A percentile compares a stretch with the other conserved stretches of the same genome.
Conservation (phyloP, 2,329 filamentous ascomycete species). For the Dactylellina leptospora region DNA sequence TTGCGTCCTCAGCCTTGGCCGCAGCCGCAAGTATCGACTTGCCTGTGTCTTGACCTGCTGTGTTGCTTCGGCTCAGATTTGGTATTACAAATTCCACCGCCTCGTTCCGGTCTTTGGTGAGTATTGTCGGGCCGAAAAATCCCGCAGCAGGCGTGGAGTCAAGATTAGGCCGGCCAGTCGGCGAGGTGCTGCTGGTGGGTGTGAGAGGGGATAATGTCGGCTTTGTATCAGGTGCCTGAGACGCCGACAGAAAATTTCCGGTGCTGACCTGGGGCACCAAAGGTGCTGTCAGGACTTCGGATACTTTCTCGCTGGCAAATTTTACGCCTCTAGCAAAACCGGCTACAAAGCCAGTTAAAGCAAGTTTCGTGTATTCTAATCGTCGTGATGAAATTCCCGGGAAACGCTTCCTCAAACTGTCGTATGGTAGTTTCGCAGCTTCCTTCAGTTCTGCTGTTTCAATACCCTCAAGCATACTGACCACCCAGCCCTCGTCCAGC, state of each 20-base stretch:
- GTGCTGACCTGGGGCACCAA: neutral
- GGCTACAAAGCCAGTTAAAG: slow-evolving; percentile 23
- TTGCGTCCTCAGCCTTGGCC: slow-evolving; percentile 16
- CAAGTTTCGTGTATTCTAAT: slow-evolving; percentile 33
- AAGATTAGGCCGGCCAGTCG: slow-evolving; percentile 4
- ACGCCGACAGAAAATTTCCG: slow-evolving; percentile 25
- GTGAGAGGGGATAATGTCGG: slow-evolving; percentile 22
- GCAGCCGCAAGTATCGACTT: neutral
- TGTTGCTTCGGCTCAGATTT: slow-evolving; percentile 4
- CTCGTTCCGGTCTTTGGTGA: slow-evolving; percentile 7
- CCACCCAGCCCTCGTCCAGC: slow-evolving; percentile 24
- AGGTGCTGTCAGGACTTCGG: slow-evolving; percentile 4
- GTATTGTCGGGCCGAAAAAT: slow-evolving; percentile 16
- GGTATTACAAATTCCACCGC: slow-evolving; percentile 27
- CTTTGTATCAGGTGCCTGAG: slow-evolving; percentile 15
- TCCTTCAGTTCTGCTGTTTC: slow-evolving; percentile 22
- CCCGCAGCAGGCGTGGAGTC: slow-evolving; percentile 1
- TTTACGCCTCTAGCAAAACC: slow-evolving; percentile 32
- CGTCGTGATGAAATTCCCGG: slow-evolving; percentile 24
- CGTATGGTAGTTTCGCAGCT: slow-evolving; percentile 24
- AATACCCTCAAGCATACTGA: slow-evolving; percentile 34
- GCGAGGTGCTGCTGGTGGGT: slow-evolving; percentile 34
- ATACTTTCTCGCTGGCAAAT: neutral
- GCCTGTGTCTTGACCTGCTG: slow-evolving; percentile 8
- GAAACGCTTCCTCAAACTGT: slow-evolving; percentile 22